Conservation (phyloP, 169 alveolate species). For the Plasmodium vivax region DNA sequence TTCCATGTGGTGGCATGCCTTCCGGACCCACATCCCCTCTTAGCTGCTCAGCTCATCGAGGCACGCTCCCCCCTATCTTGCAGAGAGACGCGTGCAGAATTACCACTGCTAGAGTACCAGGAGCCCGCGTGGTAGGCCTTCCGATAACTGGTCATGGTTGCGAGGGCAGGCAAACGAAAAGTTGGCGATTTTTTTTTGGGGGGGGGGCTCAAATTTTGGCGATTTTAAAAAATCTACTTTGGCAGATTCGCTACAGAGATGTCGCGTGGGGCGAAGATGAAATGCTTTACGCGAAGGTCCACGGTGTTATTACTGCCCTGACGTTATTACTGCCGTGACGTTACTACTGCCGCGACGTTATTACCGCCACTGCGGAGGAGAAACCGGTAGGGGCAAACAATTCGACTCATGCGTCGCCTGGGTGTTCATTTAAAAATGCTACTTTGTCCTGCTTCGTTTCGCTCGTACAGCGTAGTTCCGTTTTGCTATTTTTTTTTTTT, state of each 20-base stretch:
- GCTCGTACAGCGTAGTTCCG: background rate
- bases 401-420: background rate
- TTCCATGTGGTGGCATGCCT: background rate
- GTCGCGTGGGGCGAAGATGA: background rate
- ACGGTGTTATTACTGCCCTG: background rate
- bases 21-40: background rate
- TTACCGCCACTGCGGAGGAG: background rate
- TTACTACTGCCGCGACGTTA: background rate
- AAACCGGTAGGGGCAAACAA: background rate
- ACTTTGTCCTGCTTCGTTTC: background rate
- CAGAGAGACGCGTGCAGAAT: background rate
- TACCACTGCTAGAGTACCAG: slow-evolving; percentile 90
- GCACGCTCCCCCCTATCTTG: background rate
- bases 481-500: too few species aligned
- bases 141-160: slow-evolving; percentile 76
- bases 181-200: background rate
- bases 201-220: background rate
- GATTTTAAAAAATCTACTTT: background rate
- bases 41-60: background rate
- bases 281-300: background rate
- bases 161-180: background rate
- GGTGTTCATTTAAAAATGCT: background rate
- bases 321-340: too few species aligned
- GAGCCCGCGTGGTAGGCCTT: slow-evolving; percentile 93
- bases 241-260: background rate